Base-by-base conservation (phyloP, 2,329 filamentous ascomycete genomes). In the Lachnellula cervina region DNA sequence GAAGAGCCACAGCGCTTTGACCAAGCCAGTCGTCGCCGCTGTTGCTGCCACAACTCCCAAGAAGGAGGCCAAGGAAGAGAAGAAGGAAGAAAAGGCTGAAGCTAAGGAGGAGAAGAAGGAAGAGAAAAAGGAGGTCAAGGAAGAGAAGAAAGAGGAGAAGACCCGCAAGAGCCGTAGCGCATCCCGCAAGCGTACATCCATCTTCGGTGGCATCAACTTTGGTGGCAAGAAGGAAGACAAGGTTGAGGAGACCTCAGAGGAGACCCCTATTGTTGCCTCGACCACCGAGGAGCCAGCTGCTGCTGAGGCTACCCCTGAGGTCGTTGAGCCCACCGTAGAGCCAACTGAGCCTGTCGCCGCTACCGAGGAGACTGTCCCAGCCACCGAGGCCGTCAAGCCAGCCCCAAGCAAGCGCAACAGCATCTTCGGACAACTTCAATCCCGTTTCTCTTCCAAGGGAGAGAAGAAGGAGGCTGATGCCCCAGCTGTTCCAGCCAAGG, bases 151-250 rank as follows among this genome's bases (percentile, higher is more conserved):
- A 63, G 70, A 71, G 49, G 78, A 82, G 72, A 77, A 79, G 66
- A 78, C 82, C 69, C 73, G 79, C 62, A 84, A 85, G 77, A 80
- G 79, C 62, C 80, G 83, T 68, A 85, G 82, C 64, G 78, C 79
- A 50, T 86, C 82, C 70, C 80, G 80, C 68, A 87, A 87, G 81
- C 83, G 84, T 51, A 73, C 75, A 47, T 86, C 83, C 53, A 80
- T 86, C 74, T 86, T 87, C 66, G 80, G 79, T 64, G 74, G 68
- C 66, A 76, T 85, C 60, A 67, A 68, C 69, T 58, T 74, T 69
- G 55, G 68, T 13, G 19, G 43, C 64, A 72, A 74, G 62, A 67
- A 70, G 54, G 71, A 70, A 34, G 69, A 70, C 45, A 69, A 68
- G 57, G 40, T 42, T 9, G 69, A 69, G 50, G 55, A 61, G 70